phyloP scores from a whole-genome alignment of 1,284 basidiomycete species.

The Tilletia setariae region DNA sequence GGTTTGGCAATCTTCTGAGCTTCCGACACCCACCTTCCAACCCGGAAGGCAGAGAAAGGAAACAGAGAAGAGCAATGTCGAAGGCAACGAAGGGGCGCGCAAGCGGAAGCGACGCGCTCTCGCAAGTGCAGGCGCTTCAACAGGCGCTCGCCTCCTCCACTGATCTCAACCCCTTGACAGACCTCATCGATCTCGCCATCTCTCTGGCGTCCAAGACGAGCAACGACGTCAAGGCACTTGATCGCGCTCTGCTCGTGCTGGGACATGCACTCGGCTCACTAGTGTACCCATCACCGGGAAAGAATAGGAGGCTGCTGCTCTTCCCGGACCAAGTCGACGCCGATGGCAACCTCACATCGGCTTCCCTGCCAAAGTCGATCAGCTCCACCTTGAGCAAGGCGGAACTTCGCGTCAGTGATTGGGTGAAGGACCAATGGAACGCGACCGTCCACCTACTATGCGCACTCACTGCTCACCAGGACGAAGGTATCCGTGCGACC shows the following conservation, averaged over 20 bases:
- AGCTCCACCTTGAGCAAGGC: conserved; percentile 24
- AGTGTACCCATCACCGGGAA: background rate
- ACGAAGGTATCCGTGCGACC: conserved; percentile 29
- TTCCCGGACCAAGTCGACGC: conserved; percentile 10
- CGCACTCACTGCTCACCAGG: conserved; percentile 27
- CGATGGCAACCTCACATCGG: conserved; percentile 9
- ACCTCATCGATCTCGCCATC: conserved; percentile 32
- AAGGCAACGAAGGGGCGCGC: background rate
- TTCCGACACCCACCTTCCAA: no score
- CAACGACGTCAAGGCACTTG: conserved; percentile 25
- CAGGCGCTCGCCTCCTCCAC: conserved; percentile 32
- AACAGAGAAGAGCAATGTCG: background rate
- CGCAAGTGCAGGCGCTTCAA: conserved; percentile 24
- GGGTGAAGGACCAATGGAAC: conserved; percentile 48
- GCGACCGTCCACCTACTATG: conserved; percentile 37
- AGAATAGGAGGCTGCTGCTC: background rate
- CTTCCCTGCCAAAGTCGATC: background rate
- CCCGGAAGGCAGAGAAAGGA: background rate
- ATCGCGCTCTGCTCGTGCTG: conserved; percentile 30
- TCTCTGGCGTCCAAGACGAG: conserved; percentile 20
- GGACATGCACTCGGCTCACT: conserved; percentile 24
- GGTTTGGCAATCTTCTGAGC: background rate
- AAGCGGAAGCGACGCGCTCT: conserved; percentile 10
- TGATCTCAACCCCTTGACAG: conserved; percentile 44
- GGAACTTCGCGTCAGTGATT: conserved; percentile 30